Evolutionary conservation across 768 basidiomycete species (phyloP).

Genomic region (Chalciporus pseudorubinellus): DNA sequence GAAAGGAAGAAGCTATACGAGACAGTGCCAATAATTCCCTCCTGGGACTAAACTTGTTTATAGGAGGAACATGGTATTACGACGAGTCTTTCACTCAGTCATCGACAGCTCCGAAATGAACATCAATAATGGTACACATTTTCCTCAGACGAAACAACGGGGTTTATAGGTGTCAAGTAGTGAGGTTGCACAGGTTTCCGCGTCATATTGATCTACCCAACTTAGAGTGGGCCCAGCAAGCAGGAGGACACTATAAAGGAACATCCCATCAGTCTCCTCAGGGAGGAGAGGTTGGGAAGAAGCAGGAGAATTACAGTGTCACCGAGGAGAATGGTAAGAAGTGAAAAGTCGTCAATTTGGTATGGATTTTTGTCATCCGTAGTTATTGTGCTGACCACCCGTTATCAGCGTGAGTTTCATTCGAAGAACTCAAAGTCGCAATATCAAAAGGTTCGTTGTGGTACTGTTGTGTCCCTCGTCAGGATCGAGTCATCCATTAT

Average conservation of each 20-base stretch:
- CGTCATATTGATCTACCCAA: neutral
- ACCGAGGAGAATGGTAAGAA: slow-evolving; percentile 62
- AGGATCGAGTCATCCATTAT: neutral
- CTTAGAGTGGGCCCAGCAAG: slow-evolving; percentile 24
- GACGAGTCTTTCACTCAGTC: slow-evolving; percentile 89
- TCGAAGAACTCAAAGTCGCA: slow-evolving; percentile 57
- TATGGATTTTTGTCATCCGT: slow-evolving; percentile 27
- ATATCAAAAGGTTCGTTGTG: slow-evolving; percentile 60
- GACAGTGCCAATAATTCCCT: slow-evolving; percentile 6
- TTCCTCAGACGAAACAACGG: slow-evolving; percentile 88
- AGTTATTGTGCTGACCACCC: neutral
- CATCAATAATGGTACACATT: slow-evolving; percentile 86
- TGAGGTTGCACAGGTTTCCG: slow-evolving; percentile 57
- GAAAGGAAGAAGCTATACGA: slow-evolving; percentile 38
- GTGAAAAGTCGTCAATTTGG: slow-evolving; percentile 67
- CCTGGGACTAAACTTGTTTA: slow-evolving; percentile 5
- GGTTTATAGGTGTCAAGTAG: slow-evolving; percentile 92
- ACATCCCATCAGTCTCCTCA: slow-evolving; percentile 45
- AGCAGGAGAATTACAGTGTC: slow-evolving; percentile 54
- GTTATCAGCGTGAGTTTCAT: slow-evolving; percentile 60
- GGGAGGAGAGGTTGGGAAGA: slow-evolving; percentile 43
- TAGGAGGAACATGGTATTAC: slow-evolving; percentile 71
- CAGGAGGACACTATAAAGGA: slow-evolving; percentile 49
- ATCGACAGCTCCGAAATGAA: slow-evolving; percentile 96
- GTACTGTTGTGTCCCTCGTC: neutral